Evolutionary conservation across 73 alveolate genomes (phyloP).

Genomic region (Effrenium voratum): DNA sequence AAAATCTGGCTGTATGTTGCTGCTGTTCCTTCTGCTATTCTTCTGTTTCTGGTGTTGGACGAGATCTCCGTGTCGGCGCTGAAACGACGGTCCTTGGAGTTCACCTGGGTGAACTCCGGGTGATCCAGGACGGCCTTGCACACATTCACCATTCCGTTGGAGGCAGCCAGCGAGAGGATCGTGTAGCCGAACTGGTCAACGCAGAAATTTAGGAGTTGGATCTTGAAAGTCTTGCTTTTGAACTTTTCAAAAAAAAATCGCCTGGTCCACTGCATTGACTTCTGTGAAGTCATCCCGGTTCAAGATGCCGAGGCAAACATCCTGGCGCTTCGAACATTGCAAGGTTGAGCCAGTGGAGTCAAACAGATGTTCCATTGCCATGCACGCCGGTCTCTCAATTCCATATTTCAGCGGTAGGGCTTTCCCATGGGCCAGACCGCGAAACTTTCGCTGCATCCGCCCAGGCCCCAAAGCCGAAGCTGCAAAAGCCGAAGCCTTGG

Average conservation of each 20-base stretch:
- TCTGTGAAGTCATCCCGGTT: constrained; percentile 84
- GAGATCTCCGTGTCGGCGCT: no score
- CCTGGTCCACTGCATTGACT: constrained; percentile 83
- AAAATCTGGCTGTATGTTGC: no score
- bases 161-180: constrained; percentile 90
- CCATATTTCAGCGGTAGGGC: no score
- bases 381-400: no score
- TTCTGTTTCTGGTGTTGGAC: not conserved
- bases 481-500: not conserved
- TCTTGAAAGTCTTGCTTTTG: not conserved
- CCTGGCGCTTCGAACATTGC: no score
- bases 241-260: not conserved
- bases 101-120: constrained; percentile 91
- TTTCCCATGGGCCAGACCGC: no score
- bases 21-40: no score
- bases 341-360: no score
- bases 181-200: constrained; percentile 79
- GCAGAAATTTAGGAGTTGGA: no score
- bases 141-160: constrained; percentile 79
- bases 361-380: no score
- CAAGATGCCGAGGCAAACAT: constrained; percentile 69
- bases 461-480: not conserved
- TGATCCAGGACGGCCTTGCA: constrained; percentile 87
- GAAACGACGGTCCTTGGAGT: constrained; percentile 84
- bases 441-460: not conserved